Conservation (phyloP, 345 rosid species). For the Luvunga scandens region DNA sequence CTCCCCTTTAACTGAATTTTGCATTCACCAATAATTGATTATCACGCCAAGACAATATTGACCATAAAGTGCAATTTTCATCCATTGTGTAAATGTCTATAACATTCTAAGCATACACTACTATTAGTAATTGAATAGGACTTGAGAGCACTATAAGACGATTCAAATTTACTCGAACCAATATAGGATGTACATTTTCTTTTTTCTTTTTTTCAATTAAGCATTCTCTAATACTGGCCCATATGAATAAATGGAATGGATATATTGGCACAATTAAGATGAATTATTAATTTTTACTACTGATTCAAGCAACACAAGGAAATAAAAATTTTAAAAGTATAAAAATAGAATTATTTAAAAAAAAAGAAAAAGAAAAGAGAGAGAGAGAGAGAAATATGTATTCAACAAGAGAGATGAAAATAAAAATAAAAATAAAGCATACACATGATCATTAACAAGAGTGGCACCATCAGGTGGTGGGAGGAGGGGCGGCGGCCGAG, state of each 20-base stretch:
- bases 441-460: slow-evolving; percentile 15
- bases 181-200: too few species aligned
- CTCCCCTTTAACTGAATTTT: background rate
- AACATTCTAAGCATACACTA: background rate
- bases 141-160: background rate
- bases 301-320: too few species aligned
- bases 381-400: slow-evolving; percentile 5
- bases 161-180: too few species aligned
- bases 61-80: background rate
- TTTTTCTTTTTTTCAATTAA: too few species aligned
- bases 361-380: background rate
- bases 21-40: background rate
- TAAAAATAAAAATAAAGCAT: slow-evolving; percentile 5
- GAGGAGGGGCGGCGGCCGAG: slow-evolving; percentile 18
- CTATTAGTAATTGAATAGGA: background rate
- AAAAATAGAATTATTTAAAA: background rate
- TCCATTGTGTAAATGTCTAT: background rate
- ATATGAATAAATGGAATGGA: too few species aligned
- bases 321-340: background rate
- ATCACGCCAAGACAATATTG: background rate
- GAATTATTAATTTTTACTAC: too few species aligned
- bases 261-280: too few species aligned
- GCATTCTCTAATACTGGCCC: too few species aligned
- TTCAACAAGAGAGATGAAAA: slow-evolving; percentile 26
- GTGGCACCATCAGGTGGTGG: slow-evolving; percentile 22